Conservation (phyloP, 1,284 basidiomycete species). For the Malassezia arunalokei region DNA sequence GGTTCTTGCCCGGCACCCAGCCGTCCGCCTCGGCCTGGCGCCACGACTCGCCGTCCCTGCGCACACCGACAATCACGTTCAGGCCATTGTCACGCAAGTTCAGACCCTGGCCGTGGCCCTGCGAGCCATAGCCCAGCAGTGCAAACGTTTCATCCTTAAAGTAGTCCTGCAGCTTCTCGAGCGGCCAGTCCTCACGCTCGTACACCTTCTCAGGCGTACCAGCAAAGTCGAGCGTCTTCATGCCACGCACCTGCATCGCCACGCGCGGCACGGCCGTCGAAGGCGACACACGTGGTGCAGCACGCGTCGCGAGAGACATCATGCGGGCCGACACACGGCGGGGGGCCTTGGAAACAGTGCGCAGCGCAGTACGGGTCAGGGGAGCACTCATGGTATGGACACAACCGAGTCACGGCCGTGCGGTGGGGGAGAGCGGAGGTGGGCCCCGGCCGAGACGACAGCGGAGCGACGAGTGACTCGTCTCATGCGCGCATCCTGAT, state of each 20-base stretch:
- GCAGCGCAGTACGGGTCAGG: slow-evolving; percentile 7
- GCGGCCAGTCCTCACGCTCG: slow-evolving; percentile 95
- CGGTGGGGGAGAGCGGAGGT: too few relatives aligned
- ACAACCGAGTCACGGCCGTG: too few relatives aligned
- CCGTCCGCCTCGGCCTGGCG: slow-evolving; percentile 89
- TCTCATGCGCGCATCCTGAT: too few relatives aligned
- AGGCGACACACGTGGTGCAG: not conserved
- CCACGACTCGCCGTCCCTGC: slow-evolving; percentile 92
- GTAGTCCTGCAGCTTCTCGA: slow-evolving; percentile 83
- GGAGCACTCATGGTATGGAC: slow-evolving; percentile 6
- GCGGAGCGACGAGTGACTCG: too few relatives aligned
- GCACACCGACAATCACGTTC: slow-evolving; percentile 97
- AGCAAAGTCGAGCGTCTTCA: slow-evolving; percentile 97
- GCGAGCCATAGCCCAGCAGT: slow-evolving; percentile 79
- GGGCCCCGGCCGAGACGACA: too few relatives aligned
- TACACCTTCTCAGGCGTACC: slow-evolving; percentile 85
- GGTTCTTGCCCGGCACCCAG: slow-evolving; percentile 94
- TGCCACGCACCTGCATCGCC: slow-evolving; percentile 50
- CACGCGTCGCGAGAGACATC: slow-evolving; percentile 4
- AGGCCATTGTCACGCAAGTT: slow-evolving; percentile 98
- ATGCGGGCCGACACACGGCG: slow-evolving; percentile 6
- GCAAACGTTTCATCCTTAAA: slow-evolving; percentile 99
- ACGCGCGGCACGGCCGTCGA: slow-evolving; percentile 11
- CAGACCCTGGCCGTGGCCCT: slow-evolving; percentile 91
- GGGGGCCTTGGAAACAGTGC: not conserved